phyloP scores from a whole-genome alignment of 2,329 filamentous ascomycete species.

The Epichloe baconii region DNA sequence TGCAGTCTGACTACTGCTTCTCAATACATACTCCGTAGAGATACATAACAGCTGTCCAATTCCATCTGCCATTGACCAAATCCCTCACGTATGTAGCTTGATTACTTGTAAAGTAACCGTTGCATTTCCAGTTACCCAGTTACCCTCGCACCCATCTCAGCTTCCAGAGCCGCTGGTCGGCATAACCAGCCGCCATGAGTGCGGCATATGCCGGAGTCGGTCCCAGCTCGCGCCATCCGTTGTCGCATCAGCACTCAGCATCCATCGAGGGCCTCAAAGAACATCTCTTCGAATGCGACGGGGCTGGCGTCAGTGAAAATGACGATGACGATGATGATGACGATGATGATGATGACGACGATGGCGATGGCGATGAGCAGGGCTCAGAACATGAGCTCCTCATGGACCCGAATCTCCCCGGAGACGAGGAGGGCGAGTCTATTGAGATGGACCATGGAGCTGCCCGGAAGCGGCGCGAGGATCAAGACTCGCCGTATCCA shows the following conservation, averaged over 20 bases:
- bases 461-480: conserved; percentile 23
- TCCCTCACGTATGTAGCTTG: too few species aligned
- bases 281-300: conserved; percentile 28
- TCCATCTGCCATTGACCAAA: too few species aligned
- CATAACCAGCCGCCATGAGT: background rate
- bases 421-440: conserved; percentile 25
- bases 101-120: background rate
- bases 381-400: conserved; percentile 42
- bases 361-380: conserved; percentile 31
- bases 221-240: conserved; percentile 15
- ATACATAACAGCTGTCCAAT: too few species aligned
- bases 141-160: background rate
- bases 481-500: conserved; percentile 51
- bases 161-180: background rate
- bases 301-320: too few species aligned
- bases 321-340: conserved; percentile 22
- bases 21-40: too few species aligned
- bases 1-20: too few species aligned
- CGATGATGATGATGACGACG: conserved; percentile 29
- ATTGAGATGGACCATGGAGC: conserved; percentile 11
- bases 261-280: conserved; percentile 15
- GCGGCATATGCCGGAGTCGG: background rate
- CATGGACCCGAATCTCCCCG: conserved; percentile 38
- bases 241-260: conserved; percentile 13
- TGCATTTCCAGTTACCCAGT: background rate